Evolutionary conservation across 129 eudicot species (phyloP), one percentile per base, ranked within the genome.

Genomic region (Centaurea solstitialis): DNA sequence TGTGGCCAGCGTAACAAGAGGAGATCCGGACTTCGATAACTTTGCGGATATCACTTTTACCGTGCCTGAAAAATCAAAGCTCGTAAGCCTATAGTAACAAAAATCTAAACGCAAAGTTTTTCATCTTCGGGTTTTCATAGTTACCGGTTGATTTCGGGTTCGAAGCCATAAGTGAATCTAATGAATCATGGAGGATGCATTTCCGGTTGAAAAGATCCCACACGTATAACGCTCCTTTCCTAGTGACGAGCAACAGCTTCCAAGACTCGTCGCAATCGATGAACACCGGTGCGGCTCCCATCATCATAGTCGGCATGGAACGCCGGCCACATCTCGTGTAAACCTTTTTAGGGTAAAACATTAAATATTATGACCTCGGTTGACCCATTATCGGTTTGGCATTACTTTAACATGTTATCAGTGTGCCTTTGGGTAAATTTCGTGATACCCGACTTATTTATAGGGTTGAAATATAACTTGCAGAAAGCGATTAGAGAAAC

Each of bases 271-370:
- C 96, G 83, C 99, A 96, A 82, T 96, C 99, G 17, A 96, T 85
- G 84, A 96, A 96, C 26, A 93, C 96, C 5, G 99, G 91, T 57
- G 98, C 90, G 47, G 99, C 88, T 39, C 98, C 99, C 91, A 88
- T 87, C 99, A 96, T 91, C 98, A 96, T 93, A 41, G 88, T 84
- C 23, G 99, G 98, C 92, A 96, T 89, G 50, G 98, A 95, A 74
- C 99, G 93, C 64, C 99, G 81, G 71, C 99, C 99, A 59, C 96
- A 96, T 81, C 88, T 96, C 40, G 98, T 93, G 83, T 96, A 96
- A n/a, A 96, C 90, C 99, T 96, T 81, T 77, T 6, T 74, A 80
- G 23, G n/a, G 87, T 40, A 45, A 68, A 76, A 68, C 18, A 79
- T 40, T 47, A 17, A 21, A 64, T 62, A 18, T 21, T 20, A 64